Conservation (phyloP, 1,284 basidiomycete species). For the Microstroma glucosiphilum region DNA sequence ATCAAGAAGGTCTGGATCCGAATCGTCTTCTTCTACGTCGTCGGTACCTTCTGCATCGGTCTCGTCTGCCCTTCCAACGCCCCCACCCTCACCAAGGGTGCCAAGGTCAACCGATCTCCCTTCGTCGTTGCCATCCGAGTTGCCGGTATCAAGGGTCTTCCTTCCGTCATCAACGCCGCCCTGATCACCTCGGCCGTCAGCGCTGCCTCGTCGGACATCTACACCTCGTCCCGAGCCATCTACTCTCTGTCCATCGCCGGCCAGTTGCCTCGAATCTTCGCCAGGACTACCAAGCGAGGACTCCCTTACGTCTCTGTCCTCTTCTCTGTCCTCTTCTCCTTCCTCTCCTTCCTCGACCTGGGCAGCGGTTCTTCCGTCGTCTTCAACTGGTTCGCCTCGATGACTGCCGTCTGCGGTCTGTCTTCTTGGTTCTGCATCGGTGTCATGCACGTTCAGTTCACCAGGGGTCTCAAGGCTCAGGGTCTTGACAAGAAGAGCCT, state of each 20-base stretch:
- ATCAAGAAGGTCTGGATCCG: constrained; percentile 38
- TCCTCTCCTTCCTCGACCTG: constrained; percentile 61
- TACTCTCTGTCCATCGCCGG: constrained; percentile 70
- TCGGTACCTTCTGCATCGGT: constrained; percentile 52
- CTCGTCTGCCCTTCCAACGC: constrained; percentile 38
- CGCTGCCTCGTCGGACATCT: constrained; percentile 74
- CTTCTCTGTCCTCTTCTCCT: constrained; percentile 64
- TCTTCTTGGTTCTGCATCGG: constrained; percentile 80
- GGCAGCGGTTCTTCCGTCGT: constrained; percentile 53
- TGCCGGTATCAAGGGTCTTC: constrained; percentile 52
- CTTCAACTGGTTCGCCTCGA: constrained; percentile 60
- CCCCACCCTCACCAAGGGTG: constrained; percentile 27
- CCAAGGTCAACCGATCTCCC: constrained; percentile 31
- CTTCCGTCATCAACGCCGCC: constrained; percentile 65
- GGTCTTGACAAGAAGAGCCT: constrained; percentile 56
- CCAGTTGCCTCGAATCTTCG: constrained; percentile 69
- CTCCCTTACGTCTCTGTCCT: constrained; percentile 68
- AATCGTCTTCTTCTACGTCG: constrained; percentile 41
- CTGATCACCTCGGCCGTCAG: constrained; percentile 75
- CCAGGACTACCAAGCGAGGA: constrained; percentile 63
- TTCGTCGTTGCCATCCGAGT: constrained; percentile 53
- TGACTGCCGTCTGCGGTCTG: constrained; percentile 63
- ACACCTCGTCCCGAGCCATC: constrained; percentile 67
- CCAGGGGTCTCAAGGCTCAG: constrained; percentile 60
- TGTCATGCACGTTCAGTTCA: constrained; percentile 69